Base-by-base conservation (phyloP, 2,329 filamentous ascomycete genomes). In the Ampelomyces quisqualis region DNA sequence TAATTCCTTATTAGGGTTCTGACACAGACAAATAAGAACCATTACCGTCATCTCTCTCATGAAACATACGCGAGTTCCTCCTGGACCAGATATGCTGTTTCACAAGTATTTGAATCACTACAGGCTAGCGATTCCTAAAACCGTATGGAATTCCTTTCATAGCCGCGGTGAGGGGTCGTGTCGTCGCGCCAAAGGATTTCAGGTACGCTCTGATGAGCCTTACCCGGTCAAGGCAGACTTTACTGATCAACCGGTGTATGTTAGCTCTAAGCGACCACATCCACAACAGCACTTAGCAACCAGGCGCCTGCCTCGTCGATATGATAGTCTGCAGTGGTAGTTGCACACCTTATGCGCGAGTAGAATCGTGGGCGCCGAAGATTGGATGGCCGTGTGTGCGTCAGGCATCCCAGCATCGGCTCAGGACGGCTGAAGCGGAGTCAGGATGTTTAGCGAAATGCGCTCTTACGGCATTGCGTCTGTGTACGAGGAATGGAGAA, bases 171-270 rank as follows among this genome's bases (percentile, higher is more conserved):
- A n/a, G n/a, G n/a, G n/a, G n/a, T n/a, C n/a, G n/a, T n/a, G n/a
- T n/a, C n/a, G n/a, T n/a, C n/a, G n/a, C n/a, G n/a, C n/a, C n/a
- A n/a, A n/a, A n/a, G n/a, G n/a, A n/a, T n/a, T n/a, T n/a, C n/a
- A n/a, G n/a, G n/a, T n/a, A n/a, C n/a, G n/a, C n/a, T n/a, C n/a
- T n/a, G n/a, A n/a, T n/a, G n/a, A n/a, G n/a, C n/a, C n/a, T n/a
- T n/a, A n/a, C n/a, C n/a, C n/a, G n/a, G n/a, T n/a, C 20, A 38
- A 38, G 36, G 36, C 36, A 38, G 36, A 38, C 14, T 38, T n/a
- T 7, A 28, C 20, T 19, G 18, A 32, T 21, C 26, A 32, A 28
- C 36, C 28, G 36, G 14, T 24, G 23, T 21, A 5, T 17, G 14
- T 10, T 34, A 7, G 21, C 10, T 19, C 7, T 38, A 28, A 31